phyloP scores from a whole-genome alignment of 306 rosid genomes.

The Parietaria judaica region DNA sequence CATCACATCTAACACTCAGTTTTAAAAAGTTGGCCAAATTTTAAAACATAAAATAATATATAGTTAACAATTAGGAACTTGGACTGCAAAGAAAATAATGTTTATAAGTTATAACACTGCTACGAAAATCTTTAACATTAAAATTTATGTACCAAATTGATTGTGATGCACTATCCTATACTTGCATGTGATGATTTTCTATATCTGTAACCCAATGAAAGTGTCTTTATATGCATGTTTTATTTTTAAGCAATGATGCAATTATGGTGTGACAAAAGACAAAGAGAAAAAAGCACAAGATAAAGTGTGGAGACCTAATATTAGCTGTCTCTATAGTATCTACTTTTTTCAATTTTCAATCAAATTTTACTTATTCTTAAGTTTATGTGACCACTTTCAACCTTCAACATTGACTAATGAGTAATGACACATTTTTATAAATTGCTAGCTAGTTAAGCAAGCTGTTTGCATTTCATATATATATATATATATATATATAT shows the following conservation, averaged over 20 bases:
- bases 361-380: neutral
- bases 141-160: neutral
- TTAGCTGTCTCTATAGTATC: neutral
- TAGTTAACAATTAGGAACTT: too few relatives aligned
- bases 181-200: neutral
- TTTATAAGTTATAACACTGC: too few relatives aligned
- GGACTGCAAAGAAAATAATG: too few relatives aligned
- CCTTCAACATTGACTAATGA: neutral
- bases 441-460: neutral
- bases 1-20: too few relatives aligned
- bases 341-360: neutral
- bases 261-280: slow-evolving; percentile 1
- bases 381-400: neutral
- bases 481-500: too few relatives aligned
- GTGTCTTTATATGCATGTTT: neutral
- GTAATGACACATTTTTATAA: neutral
- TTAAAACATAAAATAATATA: too few relatives aligned
- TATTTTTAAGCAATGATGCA: slow-evolving; percentile 5
- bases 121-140: neutral
- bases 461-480: neutral
- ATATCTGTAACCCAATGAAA: neutral
- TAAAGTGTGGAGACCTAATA: neutral
- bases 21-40: too few relatives aligned
- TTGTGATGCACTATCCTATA: neutral
- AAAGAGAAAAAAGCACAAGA: slow-evolving; percentile 1